Base-by-base conservation (phyloP, 2,329 filamentous ascomycete species). In the Dothistroma septosporum region DNA sequence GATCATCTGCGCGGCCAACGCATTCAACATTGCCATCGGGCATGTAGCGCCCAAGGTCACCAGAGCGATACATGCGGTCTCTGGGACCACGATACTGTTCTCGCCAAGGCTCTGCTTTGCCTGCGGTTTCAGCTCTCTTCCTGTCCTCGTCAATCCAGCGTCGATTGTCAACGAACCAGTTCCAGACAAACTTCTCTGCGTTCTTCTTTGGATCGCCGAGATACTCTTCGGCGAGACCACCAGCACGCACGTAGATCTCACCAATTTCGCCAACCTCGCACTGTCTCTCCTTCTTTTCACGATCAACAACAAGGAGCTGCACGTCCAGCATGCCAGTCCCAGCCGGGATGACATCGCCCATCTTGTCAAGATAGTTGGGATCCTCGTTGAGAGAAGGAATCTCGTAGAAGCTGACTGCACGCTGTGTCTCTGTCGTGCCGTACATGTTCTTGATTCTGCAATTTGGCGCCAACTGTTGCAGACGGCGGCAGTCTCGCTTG, bases 301-400 rank as follows among this genome's bases (percentile, higher is more conserved):
- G 87, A 74, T 91, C 84, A 16, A 97, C 89, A 2, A 97, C 88
- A 1, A 97, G 80, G 35, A 97, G 80, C 74, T 97, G 92, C 1
- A 97, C 92, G 69, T 96, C 85, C 67, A 90, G 77, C 87, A 97
- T 97, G 22, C 93, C 92, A 72, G 82, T 83, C 11, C 92, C 92
- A 21, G 88, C 92, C 3, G 92, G 91, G 52, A 97, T 87, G 24
- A 88, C 87, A 67, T 96, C 89, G 65, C 83, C 83, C 75, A 90
- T 82, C 28, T 77, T 80, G 62, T 88, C 85, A 33, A 90, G 75
- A 68, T 81, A 87, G 22, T 80, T 76, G 1, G 89, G 84, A 58
- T 92, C 83, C 61, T 86, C 81, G 11, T 80, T 83, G 31, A 80
- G 78, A 70, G 84, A 88, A 0, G 87, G 87, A 16, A 96, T 85